Percentiles rank a stretch among this genome's conserved stretches.
These are phyloP conservation scores for Hypoxylon fragiforme DNA, from an alignment of 495 filamentous ascomycete species.

Conservation along the genomic window DNA sequence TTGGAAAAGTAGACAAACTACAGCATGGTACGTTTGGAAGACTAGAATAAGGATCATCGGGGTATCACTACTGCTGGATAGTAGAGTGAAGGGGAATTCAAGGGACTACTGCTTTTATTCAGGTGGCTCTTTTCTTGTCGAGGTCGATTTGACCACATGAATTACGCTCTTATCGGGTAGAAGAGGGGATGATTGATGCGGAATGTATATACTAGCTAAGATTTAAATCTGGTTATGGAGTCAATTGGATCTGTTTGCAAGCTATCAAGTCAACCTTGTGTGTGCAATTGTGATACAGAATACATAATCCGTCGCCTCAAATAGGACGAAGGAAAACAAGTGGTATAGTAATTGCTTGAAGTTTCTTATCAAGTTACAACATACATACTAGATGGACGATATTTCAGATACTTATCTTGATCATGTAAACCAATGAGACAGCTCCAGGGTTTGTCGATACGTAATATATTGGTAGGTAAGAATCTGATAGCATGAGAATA, in stretches of 20 bases:
- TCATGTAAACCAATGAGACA: no score
- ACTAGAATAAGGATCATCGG: not conserved
- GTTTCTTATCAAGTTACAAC: no score
- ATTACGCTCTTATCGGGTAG: not conserved
- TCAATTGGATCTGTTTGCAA: slow-evolving; percentile 13
- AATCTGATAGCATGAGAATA: no score
- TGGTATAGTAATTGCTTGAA: no score
- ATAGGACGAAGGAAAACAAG: no score
- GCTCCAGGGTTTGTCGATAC: no score
- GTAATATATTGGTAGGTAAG: no score
- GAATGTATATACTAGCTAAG: slow-evolving; percentile 22
- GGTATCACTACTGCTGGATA: slow-evolving; percentile 10
- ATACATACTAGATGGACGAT: no score
- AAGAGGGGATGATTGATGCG: slow-evolving; percentile 5
- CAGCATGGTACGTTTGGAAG: slow-evolving; percentile 8
- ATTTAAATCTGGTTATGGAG: slow-evolving; percentile 11
- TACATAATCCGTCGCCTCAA: no score
- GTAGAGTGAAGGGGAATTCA: not conserved
- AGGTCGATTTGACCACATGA: slow-evolving; percentile 8
- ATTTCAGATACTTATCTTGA: no score
- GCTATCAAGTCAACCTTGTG: not conserved
- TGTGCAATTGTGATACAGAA: no score
- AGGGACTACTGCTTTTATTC: not conserved
- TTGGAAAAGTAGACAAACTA: not conserved
- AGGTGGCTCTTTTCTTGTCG: slow-evolving; percentile 6